phyloP scores from a whole-genome alignment of 2,329 filamentous ascomycete species.

The Botrytis deweyae region DNA sequence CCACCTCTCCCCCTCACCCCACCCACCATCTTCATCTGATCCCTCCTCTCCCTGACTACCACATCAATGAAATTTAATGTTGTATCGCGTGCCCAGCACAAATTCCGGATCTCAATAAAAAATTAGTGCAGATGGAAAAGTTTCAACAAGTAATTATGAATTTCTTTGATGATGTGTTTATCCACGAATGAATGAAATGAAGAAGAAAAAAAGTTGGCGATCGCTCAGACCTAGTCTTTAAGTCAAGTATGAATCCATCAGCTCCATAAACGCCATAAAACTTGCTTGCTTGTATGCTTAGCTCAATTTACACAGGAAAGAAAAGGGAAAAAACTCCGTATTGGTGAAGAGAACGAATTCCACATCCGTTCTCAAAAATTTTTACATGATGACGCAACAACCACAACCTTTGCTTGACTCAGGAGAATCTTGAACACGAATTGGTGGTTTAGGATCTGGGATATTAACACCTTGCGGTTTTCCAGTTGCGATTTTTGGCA shows the following conservation, averaged over 20 bases:
- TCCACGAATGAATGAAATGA: neutral
- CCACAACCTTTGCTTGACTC: slow-evolving; percentile 50
- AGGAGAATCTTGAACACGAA: slow-evolving; percentile 53
- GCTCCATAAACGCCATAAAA: slow-evolving; percentile 12
- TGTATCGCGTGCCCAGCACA: slow-evolving; percentile 9
- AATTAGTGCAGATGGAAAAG: slow-evolving; percentile 7
- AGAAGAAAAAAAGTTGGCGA: slow-evolving; percentile 3
- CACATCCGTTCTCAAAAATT: neutral
- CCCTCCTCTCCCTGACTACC: neutral
- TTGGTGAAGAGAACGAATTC: slow-evolving; percentile 12
- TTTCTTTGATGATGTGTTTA: slow-evolving; percentile 5
- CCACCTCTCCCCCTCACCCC: neutral
- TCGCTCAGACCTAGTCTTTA: slow-evolving; percentile 18
- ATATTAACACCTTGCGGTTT: slow-evolving; percentile 39
- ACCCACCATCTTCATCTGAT: neutral
- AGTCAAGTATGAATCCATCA: slow-evolving; percentile 6
- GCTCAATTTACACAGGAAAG: slow-evolving; percentile 13
- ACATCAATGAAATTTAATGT: slow-evolving; percentile 10
- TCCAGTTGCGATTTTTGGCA: slow-evolving; percentile 40
- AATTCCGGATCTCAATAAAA: slow-evolving; percentile 4
- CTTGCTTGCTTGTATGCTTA: slow-evolving; percentile 14
- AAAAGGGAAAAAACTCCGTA: slow-evolving; percentile 1
- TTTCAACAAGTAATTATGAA: slow-evolving; percentile 18
- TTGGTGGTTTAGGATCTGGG: slow-evolving; percentile 43
- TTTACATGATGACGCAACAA: slow-evolving; percentile 53